phyloP scores from a whole-genome alignment of 1,284 basidiomycete genomes.

The Takashimella koratensis region DNA sequence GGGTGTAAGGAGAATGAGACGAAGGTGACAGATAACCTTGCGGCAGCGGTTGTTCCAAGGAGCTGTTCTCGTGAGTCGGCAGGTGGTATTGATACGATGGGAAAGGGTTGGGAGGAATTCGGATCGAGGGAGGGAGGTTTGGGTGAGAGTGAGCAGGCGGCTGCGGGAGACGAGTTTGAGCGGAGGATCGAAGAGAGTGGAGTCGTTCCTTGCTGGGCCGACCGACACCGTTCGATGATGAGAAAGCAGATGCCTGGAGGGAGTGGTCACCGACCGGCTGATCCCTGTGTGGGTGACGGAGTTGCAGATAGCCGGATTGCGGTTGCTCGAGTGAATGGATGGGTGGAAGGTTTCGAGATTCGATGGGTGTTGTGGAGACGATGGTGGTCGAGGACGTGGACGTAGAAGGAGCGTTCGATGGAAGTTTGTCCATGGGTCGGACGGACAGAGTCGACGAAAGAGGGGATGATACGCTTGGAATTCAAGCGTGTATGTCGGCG shows the following conservation, averaged over 20 bases:
- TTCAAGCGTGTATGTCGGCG: too few species aligned
- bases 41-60: background rate
- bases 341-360: constrained; percentile 9
- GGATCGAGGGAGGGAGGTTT: background rate
- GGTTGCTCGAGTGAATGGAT: too few species aligned
- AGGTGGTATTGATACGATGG: background rate
- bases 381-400: constrained; percentile 5
- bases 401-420: constrained; percentile 6
- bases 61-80: background rate
- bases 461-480: too few species aligned
- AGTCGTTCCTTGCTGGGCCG: background rate
- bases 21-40: background rate
- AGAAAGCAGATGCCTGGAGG: constrained; percentile 20
- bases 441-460: constrained; percentile 7
- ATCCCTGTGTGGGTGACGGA: constrained; percentile 2
- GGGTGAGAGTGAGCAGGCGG: background rate
- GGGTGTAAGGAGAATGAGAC: background rate
- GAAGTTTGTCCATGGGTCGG: background rate
- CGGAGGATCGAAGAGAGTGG: background rate
- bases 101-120: background rate
- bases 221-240: constrained; percentile 2
- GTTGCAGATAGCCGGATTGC: too few species aligned
- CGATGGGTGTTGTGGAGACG: background rate
- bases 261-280: constrained; percentile 5
- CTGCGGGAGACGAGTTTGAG: background rate